Evolutionary conservation across 768 basidiomycete species (phyloP).

Genomic region (Leccinum olivaceopallidum): DNA sequence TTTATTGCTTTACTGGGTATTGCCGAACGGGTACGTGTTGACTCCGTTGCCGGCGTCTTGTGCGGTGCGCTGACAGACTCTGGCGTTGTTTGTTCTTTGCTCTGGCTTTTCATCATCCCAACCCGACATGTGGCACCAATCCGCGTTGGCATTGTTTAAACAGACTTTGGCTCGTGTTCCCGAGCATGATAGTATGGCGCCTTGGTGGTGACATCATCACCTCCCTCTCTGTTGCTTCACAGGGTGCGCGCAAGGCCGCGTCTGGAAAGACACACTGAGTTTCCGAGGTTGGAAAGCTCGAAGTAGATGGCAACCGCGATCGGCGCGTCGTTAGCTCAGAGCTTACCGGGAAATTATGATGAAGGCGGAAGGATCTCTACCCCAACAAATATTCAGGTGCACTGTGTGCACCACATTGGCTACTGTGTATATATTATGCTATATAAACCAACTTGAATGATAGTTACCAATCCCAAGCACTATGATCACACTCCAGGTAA

Average conservation of each 20-base stretch:
- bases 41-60: neutral
- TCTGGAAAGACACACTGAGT: constrained; percentile 34
- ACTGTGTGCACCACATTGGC: neutral
- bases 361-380: neutral
- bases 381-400: neutral
- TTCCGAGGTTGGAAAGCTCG: neutral
- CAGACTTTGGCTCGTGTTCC: constrained; percentile 80
- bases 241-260: constrained; percentile 26
- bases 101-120: neutral
- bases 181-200: constrained; percentile 54
- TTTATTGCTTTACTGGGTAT: constrained; percentile 62
- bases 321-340: neutral
- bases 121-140: neutral
- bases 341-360: neutral
- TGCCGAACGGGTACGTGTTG: constrained; percentile 73
- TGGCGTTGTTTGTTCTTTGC: neutral
- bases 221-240: constrained; percentile 39
- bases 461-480: neutral
- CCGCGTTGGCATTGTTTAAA: neutral
- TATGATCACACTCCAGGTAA: neutral
- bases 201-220: constrained; percentile 63
- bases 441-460: neutral
- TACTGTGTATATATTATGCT: neutral
- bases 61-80: constrained; percentile 7
- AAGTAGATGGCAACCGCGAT: neutral